Conservation (phyloP, 2,329 filamentous ascomycete species). For the Verticillium nonalfalfae region DNA sequence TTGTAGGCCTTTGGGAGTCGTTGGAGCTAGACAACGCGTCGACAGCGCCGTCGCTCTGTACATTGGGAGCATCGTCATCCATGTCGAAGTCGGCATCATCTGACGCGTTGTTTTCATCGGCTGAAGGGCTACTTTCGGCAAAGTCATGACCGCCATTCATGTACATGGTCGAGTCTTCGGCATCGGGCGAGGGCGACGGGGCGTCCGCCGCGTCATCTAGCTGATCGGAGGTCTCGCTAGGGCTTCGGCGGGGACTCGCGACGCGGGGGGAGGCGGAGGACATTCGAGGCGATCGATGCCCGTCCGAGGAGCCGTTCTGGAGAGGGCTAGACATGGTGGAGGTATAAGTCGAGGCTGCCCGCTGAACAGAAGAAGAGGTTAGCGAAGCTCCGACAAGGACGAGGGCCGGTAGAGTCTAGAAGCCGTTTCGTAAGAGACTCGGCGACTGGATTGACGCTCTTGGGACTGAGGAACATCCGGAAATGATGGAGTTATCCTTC, state of each 20-base stretch:
- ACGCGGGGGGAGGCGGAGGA: conserved; percentile 33
- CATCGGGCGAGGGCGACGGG: conserved; percentile 34
- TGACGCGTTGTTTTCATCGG: conserved; percentile 45
- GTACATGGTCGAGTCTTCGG: conserved; percentile 33
- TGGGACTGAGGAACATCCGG: conserved; percentile 7
- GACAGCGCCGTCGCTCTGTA: conserved; percentile 36
- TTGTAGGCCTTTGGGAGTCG: conserved; percentile 61
- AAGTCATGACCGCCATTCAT: conserved; percentile 29
- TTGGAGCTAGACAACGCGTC: conserved; percentile 62
- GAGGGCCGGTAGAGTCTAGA: neutral
- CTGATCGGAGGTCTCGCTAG: conserved; percentile 72
- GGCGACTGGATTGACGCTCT: conserved; percentile 20
- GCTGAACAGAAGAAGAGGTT: conserved; percentile 26
- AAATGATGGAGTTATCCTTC: conserved; percentile 24
- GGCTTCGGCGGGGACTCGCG: conserved; percentile 47
- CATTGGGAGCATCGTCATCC: conserved; percentile 36
- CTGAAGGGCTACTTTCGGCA: conserved; percentile 41
- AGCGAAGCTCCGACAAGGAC: conserved; percentile 22
- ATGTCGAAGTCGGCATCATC: conserved; percentile 74
- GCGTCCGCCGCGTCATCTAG: conserved; percentile 47
- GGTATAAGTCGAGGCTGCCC: conserved; percentile 41
- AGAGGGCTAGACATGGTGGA: conserved; percentile 59
- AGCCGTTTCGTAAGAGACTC: neutral
- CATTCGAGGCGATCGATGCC: conserved; percentile 51
- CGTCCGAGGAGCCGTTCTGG: conserved; percentile 59